Evolutionary conservation across 352 stramenopile genomes (phyloP), one percentile per base, ranked within the genome.

Genomic region (Phytophthora boehmeriae): DNA sequence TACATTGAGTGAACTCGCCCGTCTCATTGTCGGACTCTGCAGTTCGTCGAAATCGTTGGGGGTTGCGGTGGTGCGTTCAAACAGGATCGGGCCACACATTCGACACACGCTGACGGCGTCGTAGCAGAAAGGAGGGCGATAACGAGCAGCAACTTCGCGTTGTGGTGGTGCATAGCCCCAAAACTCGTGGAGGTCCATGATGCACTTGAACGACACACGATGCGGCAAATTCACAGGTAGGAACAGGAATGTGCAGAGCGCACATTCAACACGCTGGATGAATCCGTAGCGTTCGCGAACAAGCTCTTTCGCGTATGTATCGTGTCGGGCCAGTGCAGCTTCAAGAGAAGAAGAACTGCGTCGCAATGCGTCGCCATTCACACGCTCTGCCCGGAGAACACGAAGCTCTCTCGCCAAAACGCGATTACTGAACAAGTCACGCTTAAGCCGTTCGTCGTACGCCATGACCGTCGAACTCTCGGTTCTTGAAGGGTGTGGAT

Each of bases 31-130:
- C 17, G 43, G 47, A 39, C 45, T 64, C 14, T 23, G 25, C 23
- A 45, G 61, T 16, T 62, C 64, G 39, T 48, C 47, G 63, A 58
- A 68, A 48, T 20, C 45, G 43, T 55, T 58, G 10, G 60, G 66
- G 1, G 23, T 48, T 22, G 66, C 60, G 36, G 68, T 85, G 10
- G 74, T 76, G 57, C 81, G 62, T 52, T 83, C 46, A 22, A 79
- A 76, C n/a, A 92, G 72, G 34, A 92, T 85, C 44, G 86, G 81
- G 2, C 78, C 83, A 57, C 83, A 92, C 68, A 92, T 76, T n/a
- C 80, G 80, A 27, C 83, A 92, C 25, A 90, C 76, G 16, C 75
- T 75, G 22, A 90, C 83, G 10, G 79, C 73, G 55, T 92, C 80
- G 55, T 92, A 92, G 61, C 83, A 90, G 20, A 87, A 58, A 14